phyloP scores from a whole-genome alignment of 2,329 filamentous ascomycete genomes.

The Meredithiella fracta region DNA sequence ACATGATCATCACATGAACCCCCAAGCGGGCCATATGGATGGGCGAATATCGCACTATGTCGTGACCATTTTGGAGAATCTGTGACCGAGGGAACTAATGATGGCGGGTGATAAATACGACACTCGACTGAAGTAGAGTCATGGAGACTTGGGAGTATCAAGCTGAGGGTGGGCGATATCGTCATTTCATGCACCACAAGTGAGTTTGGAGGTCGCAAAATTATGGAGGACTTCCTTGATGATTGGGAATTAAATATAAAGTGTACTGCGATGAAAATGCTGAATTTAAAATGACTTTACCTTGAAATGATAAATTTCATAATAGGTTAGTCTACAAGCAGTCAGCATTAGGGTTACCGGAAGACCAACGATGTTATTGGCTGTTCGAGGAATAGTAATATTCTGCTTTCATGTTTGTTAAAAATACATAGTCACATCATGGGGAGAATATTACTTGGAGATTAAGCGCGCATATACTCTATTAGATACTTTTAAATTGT shows the following conservation, averaged over 20 bases:
- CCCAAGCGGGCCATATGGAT: slow-evolving; percentile 80
- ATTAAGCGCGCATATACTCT: too few relatives aligned
- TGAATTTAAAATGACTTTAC: too few relatives aligned
- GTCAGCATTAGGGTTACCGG: neutral
- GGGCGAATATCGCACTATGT: slow-evolving; percentile 54
- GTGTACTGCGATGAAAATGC: too few relatives aligned
- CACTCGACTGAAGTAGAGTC: slow-evolving; percentile 63
- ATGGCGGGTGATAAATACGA: slow-evolving; percentile 59
- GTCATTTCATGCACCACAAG: neutral
- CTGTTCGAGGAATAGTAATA: neutral
- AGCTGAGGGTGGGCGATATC: slow-evolving; percentile 13
- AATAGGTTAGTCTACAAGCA: too few relatives aligned
- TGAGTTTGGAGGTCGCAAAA: too few relatives aligned
- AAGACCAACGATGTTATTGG: neutral
- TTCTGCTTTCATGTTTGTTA: too few relatives aligned
- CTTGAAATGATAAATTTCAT: neutral
- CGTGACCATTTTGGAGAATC: slow-evolving; percentile 27
- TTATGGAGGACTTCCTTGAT: too few relatives aligned
- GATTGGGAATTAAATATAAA: too few relatives aligned
- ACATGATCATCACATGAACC: slow-evolving; percentile 72
- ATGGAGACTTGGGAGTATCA: slow-evolving; percentile 61
- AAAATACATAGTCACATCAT: too few relatives aligned
- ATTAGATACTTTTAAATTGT: too few relatives aligned
- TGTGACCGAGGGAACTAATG: slow-evolving; percentile 22
- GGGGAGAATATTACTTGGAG: too few relatives aligned